phyloP scores from a whole-genome alignment of 192 early-diverging fungal species.

The Rhizophagus clarus region DNA sequence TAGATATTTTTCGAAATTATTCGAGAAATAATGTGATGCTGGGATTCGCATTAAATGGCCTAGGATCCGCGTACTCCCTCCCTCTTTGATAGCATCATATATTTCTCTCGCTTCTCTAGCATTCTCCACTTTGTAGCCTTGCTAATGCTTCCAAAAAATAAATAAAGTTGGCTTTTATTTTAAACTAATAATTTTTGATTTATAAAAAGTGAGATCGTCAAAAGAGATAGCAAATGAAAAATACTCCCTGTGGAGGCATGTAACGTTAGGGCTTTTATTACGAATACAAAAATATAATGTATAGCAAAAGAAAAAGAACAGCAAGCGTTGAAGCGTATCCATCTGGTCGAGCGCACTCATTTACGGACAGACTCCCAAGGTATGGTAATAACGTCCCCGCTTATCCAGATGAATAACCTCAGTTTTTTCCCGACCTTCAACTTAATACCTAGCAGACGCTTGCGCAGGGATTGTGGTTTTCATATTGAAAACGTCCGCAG shows the following conservation, averaged over 20 bases:
- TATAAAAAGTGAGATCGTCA: neutral
- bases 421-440: conserved; percentile 5
- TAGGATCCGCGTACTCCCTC: neutral
- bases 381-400: conserved; percentile 28
- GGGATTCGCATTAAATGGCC: too few species aligned
- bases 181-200: too few species aligned
- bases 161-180: too few species aligned
- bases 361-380: conserved; percentile 21
- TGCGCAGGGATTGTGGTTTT: neutral
- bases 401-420: conserved; percentile 12
- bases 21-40: too few species aligned
- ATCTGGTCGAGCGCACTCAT: conserved; percentile 28
- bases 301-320: conserved; percentile 25
- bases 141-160: too few species aligned
- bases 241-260: neutral
- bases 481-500: neutral
- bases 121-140: too few species aligned
- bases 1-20: too few species aligned
- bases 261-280: too few species aligned
- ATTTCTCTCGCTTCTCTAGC: too few species aligned
- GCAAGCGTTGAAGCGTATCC: conserved; percentile 31
- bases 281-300: too few species aligned
- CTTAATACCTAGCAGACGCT: conserved; percentile 1
- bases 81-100: too few species aligned
- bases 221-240: neutral